A percentile compares a stretch with the other conserved stretches of the same genome.
phyloP scores from a whole-genome alignment of 306 rosid genomes.

The Casuarina cunninghamiana region DNA sequence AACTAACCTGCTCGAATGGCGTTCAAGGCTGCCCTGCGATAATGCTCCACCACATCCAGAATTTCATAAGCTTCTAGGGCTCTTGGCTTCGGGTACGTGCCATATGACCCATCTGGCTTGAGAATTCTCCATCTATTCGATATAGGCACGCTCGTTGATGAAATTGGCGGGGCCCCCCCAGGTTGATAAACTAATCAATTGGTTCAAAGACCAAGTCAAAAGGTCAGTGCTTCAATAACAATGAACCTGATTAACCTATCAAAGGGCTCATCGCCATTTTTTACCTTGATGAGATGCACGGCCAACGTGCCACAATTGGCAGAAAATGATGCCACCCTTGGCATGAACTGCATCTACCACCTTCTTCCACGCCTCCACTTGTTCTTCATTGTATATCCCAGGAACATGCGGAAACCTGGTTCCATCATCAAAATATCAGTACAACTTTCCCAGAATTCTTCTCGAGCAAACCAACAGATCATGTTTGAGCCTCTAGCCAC shows the following conservation, averaged over 20 bases:
- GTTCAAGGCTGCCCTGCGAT: conserved; percentile 60
- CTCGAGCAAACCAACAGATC: neutral
- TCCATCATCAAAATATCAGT: conserved; percentile 1
- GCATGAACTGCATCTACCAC: conserved; percentile 86
- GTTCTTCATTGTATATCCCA: conserved; percentile 54
- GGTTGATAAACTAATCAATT: conserved; percentile 69
- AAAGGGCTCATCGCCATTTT: neutral
- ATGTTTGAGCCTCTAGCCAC: neutral
- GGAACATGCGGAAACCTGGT: conserved; percentile 59
- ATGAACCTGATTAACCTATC: neutral
- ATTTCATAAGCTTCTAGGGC: conserved; percentile 53
- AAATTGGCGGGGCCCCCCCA: conserved; percentile 65
- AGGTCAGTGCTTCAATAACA: neutral
- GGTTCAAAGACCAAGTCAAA: conserved; percentile 11
- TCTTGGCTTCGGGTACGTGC: conserved; percentile 61
- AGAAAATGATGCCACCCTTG: conserved; percentile 72
- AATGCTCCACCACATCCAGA: conserved; percentile 64
- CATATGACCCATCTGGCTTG: conserved; percentile 78
- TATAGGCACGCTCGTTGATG: conserved; percentile 65
- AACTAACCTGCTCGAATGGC: conserved; percentile 74
- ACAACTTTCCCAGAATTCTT: neutral
- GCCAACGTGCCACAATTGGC: conserved; percentile 97
- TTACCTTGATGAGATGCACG: conserved; percentile 80
- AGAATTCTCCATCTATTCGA: conserved; percentile 72
- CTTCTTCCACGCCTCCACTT: conserved; percentile 81